Conservation (phyloP, 371 early-diverging fungal genomes). For the Basidiobolus meristosporus region DNA sequence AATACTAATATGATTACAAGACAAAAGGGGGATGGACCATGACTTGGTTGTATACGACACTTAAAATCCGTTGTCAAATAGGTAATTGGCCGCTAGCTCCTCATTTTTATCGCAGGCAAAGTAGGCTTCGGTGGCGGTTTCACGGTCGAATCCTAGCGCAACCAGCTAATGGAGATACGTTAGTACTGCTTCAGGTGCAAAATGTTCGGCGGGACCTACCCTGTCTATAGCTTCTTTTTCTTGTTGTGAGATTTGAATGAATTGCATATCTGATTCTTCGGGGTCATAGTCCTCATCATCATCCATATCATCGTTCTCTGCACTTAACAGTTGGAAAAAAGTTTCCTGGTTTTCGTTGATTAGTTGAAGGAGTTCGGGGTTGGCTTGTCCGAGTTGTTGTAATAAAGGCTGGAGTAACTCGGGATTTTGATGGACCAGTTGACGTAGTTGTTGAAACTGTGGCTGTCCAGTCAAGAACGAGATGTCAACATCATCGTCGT, state of each 20-base stretch:
- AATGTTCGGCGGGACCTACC: conserved; percentile 15
- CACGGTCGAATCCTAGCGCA: conserved; percentile 76
- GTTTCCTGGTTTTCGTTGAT: conserved; percentile 61
- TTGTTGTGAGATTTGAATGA: conserved; percentile 70
- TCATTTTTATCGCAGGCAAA: conserved; percentile 96
- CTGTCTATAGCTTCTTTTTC: conserved; percentile 85
- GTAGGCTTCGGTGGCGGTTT: conserved; percentile 74
- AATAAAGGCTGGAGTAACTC: conserved; percentile 71
- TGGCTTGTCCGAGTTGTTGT: conserved; percentile 57
- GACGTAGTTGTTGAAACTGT: conserved; percentile 81
- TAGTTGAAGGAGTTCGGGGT: conserved; percentile 62
- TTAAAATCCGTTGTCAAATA: conserved; percentile 54
- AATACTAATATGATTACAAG: too few relatives aligned
- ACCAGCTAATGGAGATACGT: conserved; percentile 28
- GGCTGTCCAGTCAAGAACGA: conserved; percentile 49
- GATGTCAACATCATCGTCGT: neutral
- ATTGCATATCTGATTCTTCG: conserved; percentile 31
- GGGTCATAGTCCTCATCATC: conserved; percentile 11
- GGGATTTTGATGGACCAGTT: conserved; percentile 73
- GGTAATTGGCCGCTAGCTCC: conserved; percentile 87
- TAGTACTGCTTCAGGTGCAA: neutral
- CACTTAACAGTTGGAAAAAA: conserved; percentile 38
- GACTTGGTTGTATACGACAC: neutral
- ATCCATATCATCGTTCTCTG: conserved; percentile 10
- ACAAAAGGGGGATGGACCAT: too few relatives aligned